These are phyloP conservation scores for Cicer arietinum DNA, from an alignment of 306 rosid species.

Conservation along the genomic window DNA sequence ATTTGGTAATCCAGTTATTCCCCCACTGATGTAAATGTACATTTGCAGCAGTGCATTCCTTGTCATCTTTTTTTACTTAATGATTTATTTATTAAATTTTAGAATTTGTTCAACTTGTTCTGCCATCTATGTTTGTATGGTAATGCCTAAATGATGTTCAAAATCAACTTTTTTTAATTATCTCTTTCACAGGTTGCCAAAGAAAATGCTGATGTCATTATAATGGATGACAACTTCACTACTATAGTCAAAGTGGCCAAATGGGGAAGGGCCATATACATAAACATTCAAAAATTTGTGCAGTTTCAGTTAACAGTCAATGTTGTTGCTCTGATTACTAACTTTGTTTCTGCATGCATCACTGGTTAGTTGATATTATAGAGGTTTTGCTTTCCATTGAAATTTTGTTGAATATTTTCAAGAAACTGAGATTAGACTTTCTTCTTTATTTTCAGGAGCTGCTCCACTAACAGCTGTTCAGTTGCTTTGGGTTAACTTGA, in stretches of 20 bases:
- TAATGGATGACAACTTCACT: slow-evolving; percentile 84
- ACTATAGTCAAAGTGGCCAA: slow-evolving; percentile 85
- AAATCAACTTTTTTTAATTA: slow-evolving; percentile 20
- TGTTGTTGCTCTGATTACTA: slow-evolving; percentile 79
- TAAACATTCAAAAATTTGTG: slow-evolving; percentile 94
- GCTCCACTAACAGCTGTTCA: slow-evolving; percentile 96
- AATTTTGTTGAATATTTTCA: slow-evolving; percentile 39
- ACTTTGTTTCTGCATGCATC: slow-evolving; percentile 88
- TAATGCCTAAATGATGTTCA: slow-evolving; percentile 17
- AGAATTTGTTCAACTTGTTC: slow-evolving; percentile 10
- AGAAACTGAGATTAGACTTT: slow-evolving; percentile 26
- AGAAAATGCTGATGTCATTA: slow-evolving; percentile 90
- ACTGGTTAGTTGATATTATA: slow-evolving; percentile 63
- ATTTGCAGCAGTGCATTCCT: no score
- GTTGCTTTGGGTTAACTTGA: slow-evolving; percentile 95
- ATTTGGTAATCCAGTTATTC: slow-evolving; percentile 18
- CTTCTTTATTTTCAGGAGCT: slow-evolving; percentile 65
- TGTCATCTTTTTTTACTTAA: no score
- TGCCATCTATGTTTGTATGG: not conserved
- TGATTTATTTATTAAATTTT: no score
- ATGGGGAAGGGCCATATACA: slow-evolving; percentile 96
- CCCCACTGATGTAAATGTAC: not conserved
- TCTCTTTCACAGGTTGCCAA: slow-evolving; percentile 76
- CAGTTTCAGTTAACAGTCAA: slow-evolving; percentile 95
- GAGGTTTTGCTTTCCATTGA: slow-evolving; percentile 2